Base-by-base conservation (phyloP, 2,329 filamentous ascomycete genomes). In the Colletotrichum costaricense region DNA sequence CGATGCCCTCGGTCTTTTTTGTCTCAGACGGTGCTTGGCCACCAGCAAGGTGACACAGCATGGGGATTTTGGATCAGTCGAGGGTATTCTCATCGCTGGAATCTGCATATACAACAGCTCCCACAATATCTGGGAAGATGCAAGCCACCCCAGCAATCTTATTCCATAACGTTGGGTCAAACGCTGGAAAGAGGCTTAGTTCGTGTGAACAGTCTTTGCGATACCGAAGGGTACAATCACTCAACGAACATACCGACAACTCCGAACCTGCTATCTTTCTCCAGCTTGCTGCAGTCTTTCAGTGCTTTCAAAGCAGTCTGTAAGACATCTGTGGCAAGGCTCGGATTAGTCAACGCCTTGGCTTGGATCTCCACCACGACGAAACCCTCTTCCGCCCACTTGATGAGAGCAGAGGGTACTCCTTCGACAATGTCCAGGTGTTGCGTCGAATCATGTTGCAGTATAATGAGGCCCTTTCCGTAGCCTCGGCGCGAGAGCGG, bases 321-420 rank as follows among this genome's bases (percentile, higher is more conserved):
- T 7, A 49, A 49, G 42, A 49, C 42, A 49, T 49, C 42, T 9
- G 6, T 19, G 42, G 42, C 42, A 49, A 19, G 8, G 8, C 19
- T 49, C 4, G 42, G 16, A n/a, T 49, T 19, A n/a, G 42, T 49
- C 42, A 49, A 49, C 42, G 19, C 42, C 42, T 49, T 49, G 42
- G 42, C 42, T 49, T 49, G 42, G 19, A 93, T 79, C 79, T 92
- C 87, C 0, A 84, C 89, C 4, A 93, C 91, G 0, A 88, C 84
- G 76, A 89, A 93, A 0, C 92, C 90, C 78, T 94, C 92, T 78
- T 94, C 92, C 0, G 91, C 91, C 92, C 92, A 94, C 80, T 94
- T 94, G 74, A 89, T 79, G 19, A 89, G 77, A 0, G 90, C 88
- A 9, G 87, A 84, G 1, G 91, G 91, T 66, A 85, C 84, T 75